Evolutionary conservation across 768 basidiomycete genomes (phyloP).

Genomic region (Hortiboletus flavorubellus): DNA sequence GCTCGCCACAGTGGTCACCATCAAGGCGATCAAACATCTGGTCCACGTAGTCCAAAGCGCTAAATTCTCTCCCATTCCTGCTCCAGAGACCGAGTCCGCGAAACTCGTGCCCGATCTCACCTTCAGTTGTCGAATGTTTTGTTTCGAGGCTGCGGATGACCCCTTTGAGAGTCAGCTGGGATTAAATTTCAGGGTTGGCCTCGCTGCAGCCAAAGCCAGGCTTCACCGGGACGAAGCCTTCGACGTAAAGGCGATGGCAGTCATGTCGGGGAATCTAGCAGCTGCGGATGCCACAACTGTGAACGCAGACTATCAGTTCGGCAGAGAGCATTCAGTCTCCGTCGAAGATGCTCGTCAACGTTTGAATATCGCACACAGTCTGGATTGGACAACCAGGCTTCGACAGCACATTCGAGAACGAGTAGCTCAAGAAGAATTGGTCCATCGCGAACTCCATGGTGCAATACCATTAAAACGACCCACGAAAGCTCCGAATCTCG

Average conservation of each 20-base stretch:
- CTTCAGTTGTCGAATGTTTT: conserved; percentile 57
- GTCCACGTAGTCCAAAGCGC: conserved; percentile 50
- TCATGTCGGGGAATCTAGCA: conserved; percentile 34
- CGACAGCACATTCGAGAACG: conserved; percentile 45
- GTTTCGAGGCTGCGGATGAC: conserved; percentile 80
- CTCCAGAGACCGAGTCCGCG: conserved; percentile 67
- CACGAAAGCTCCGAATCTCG: conserved; percentile 41
- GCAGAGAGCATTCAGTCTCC: conserved; percentile 60
- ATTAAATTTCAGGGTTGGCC: conserved; percentile 69
- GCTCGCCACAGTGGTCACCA: conserved; percentile 59
- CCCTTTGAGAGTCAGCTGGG: conserved; percentile 76
- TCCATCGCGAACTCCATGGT: conserved; percentile 46
- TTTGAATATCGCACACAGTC: conserved; percentile 64
- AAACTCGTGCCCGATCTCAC: conserved; percentile 66
- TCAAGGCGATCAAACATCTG: conserved; percentile 76
- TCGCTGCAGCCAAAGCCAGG: conserved; percentile 66
- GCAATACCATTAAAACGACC: conserved; percentile 28
- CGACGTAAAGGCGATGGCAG: conserved; percentile 68
- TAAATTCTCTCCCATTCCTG: conserved; percentile 50
- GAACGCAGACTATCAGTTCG: conserved; percentile 61
- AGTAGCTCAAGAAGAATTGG: conserved; percentile 44
- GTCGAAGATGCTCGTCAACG: conserved; percentile 69
- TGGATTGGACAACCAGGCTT: conserved; percentile 68
- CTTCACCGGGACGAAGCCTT: conserved; percentile 80
- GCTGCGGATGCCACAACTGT: conserved; percentile 34